These are phyloP conservation scores for Quercus engelmannii DNA, from an alignment of 306 rosid species.

Conservation along the genomic window DNA sequence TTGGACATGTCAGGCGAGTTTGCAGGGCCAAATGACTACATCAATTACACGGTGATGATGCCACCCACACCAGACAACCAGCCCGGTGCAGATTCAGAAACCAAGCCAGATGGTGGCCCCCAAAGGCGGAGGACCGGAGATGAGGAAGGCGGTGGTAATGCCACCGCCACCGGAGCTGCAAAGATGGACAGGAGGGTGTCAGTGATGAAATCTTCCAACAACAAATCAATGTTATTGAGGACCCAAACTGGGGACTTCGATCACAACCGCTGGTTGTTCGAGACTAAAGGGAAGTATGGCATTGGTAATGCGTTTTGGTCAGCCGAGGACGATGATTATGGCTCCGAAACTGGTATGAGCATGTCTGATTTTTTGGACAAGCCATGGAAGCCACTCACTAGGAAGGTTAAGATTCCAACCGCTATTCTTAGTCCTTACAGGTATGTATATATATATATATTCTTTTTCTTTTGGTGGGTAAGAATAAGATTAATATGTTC, in stretches of 20 bases:
- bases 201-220: conserved; percentile 48
- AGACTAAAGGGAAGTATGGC: conserved; percentile 75
- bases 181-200: conserved; percentile 70
- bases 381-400: conserved; percentile 86
- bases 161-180: conserved; percentile 20
- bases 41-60: conserved; percentile 78
- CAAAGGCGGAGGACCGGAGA: conserved; percentile 16
- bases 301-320: conserved; percentile 85
- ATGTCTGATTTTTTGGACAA: conserved; percentile 78
- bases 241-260: conserved; percentile 82
- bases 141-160: background rate
- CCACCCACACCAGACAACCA: conserved; percentile 89
- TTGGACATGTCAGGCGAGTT: conserved; percentile 51
- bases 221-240: conserved; percentile 68
- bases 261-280: conserved; percentile 87
- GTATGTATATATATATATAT: conserved; percentile 19
- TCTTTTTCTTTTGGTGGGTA: background rate
- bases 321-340: conserved; percentile 45
- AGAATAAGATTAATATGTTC: background rate
- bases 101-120: conserved; percentile 35
- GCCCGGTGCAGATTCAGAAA: conserved; percentile 36
- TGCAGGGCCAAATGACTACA: conserved; percentile 53
- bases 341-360: conserved; percentile 39
- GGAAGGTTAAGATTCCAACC: conserved; percentile 53
- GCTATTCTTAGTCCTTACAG: conserved; percentile 82